These are phyloP conservation scores for Neurospora terricola DNA, from an alignment of 495 filamentous ascomycete genomes.

Conservation along the genomic window DNA sequence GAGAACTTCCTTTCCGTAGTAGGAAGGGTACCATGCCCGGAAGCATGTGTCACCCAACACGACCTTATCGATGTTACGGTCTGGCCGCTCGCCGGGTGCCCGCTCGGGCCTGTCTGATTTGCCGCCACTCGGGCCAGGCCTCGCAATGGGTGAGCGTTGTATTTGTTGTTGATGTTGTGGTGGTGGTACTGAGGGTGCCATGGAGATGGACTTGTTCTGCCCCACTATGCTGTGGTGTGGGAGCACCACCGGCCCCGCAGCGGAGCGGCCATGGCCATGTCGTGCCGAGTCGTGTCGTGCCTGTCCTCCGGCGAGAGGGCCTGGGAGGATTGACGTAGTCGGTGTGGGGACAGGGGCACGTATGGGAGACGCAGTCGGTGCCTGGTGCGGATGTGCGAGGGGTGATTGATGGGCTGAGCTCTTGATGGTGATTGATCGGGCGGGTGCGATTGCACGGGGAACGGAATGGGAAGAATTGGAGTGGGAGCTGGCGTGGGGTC, in stretches of 20 bases:
- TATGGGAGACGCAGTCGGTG: background rate
- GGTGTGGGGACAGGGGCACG: background rate
- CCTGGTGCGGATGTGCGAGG: background rate
- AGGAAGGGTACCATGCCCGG: slow-evolving; percentile 66
- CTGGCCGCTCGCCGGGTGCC: slow-evolving; percentile 14
- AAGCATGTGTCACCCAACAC: slow-evolving; percentile 65
- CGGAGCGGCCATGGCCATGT: background rate
- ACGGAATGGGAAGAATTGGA: background rate
- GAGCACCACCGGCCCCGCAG: slow-evolving; percentile 5
- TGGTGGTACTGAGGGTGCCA: slow-evolving; percentile 12
- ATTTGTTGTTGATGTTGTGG: slow-evolving; percentile 6
- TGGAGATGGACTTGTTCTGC: slow-evolving; percentile 14
- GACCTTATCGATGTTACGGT: slow-evolving; percentile 64
- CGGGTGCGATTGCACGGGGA: background rate
- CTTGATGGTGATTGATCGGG: background rate
- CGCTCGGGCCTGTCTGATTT: background rate
- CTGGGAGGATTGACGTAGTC: background rate
- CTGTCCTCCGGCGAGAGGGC: background rate
- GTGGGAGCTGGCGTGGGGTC: background rate
- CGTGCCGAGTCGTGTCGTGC: background rate
- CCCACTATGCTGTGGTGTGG: slow-evolving; percentile 15
- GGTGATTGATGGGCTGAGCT: background rate
- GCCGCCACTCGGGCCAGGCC: slow-evolving; percentile 2
- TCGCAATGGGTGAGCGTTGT: slow-evolving; percentile 11
- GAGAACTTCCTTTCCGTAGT: slow-evolving; percentile 69